Base-by-base conservation (phyloP, 176 grass and related monocot species). In the Eragrostis nindensis region DNA sequence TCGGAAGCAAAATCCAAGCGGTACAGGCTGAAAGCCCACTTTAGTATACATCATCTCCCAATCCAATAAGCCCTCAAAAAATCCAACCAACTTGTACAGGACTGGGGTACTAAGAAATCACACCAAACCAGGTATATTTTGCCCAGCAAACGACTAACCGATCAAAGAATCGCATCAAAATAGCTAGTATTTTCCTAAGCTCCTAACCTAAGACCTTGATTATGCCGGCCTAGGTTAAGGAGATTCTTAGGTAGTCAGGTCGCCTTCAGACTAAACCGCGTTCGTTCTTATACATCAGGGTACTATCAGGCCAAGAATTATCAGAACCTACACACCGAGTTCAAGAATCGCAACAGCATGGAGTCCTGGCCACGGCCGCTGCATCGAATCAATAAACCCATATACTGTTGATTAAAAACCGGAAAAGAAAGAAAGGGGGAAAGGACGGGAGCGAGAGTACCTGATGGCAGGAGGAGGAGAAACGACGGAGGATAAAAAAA, bases 401-500 rank as follows among this genome's bases (percentile, higher is more conserved):
- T 14, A 26, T 26, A 44, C 36, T 25, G 7, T 1, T n/a, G 24
- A 47, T 21, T 48, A 48, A 70, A 70, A 70, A 46, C 4, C 9
- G 38, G n/a, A n/a, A 63, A 64, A 39, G 7, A 65, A 75, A 75
- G 39, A 21, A 76, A 32, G 42, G 39, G 38, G 29, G 17, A 53
- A 59, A 68, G 19, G 22, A 10, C 38, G 66, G 50, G 53, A 55
- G 42, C 54, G 62, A 47, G 68, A 81, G 85, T 81, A 81, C 60
- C 85, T 75, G 60, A 61, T 75, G 54, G 77, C 29, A 46, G 73
- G 65, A 46, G 15, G 55, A n/a, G 1, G n/a, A 47, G 59, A 62
- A 21, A 78, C 36, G 38, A 61, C n/a, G 22, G 55, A 60, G 24
- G 48, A 77, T 43, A 45, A 62, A 40, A 40, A 64, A 3, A 59